Conservation (phyloP, 345 rosid species). For the Linum lewisii region DNA sequence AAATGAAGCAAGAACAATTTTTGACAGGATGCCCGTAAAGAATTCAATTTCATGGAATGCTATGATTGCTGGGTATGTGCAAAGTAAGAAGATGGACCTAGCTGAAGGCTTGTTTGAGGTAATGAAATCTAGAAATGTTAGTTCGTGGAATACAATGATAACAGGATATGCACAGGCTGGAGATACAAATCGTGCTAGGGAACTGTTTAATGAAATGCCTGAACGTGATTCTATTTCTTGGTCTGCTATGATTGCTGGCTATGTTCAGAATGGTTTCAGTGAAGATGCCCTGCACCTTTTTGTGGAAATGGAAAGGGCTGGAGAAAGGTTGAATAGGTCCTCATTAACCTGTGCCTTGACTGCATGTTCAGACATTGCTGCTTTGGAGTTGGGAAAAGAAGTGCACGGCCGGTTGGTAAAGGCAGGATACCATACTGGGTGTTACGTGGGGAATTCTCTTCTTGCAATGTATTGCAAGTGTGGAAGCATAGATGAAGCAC, state of each 20-base stretch:
- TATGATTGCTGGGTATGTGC: conserved; percentile 60
- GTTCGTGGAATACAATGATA: conserved; percentile 77
- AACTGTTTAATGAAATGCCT: conserved; percentile 38
- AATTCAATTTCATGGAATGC: conserved; percentile 62
- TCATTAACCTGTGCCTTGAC: conserved; percentile 49
- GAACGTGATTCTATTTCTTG: neutral
- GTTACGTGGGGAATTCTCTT: conserved; percentile 58
- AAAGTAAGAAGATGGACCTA: conserved; percentile 29
- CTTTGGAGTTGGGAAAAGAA: conserved; percentile 61
- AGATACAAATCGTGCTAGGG: conserved; percentile 39
- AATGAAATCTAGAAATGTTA: conserved; percentile 46
- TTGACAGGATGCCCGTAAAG: conserved; percentile 43
- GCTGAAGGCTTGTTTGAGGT: conserved; percentile 43
- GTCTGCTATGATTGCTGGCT: conserved; percentile 6
- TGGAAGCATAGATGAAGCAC: conserved; percentile 63
- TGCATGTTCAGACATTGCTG: conserved; percentile 52
- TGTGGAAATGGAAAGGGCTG: conserved; percentile 29
- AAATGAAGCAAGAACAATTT: conserved; percentile 50
- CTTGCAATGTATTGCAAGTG: conserved; percentile 68
- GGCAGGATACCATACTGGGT: conserved; percentile 51
- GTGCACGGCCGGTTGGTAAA: conserved; percentile 54
- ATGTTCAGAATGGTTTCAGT: neutral
- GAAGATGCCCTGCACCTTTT: conserved; percentile 3
- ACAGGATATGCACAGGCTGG: conserved; percentile 57
- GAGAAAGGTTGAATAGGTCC: conserved; percentile 53